Conservation (phyloP, 73 alveolate species). For the Uronychia binucleata region DNA sequence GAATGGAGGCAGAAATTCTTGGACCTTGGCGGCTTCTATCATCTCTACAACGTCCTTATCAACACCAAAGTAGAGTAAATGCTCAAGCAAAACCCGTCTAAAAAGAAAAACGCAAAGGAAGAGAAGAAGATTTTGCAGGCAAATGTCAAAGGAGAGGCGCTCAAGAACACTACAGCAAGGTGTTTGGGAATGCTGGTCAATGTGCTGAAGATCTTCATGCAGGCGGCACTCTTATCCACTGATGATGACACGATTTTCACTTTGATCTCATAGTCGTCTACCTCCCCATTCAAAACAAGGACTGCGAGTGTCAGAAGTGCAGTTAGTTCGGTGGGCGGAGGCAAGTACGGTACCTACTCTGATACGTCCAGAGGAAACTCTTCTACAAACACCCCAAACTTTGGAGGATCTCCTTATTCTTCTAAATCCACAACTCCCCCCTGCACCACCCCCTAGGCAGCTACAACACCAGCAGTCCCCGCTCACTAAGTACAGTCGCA, state of each 20-base stretch:
- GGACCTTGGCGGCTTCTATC: conserved; percentile 64
- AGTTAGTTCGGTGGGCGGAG: conserved; percentile 9
- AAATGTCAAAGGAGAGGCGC: background rate
- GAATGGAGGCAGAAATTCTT: conserved; percentile 70
- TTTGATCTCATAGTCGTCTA: conserved; percentile 54
- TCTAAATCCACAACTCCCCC: conserved; percentile 50
- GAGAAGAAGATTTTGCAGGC: background rate
- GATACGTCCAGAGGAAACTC: conserved; percentile 52
- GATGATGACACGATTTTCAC: conserved; percentile 57
- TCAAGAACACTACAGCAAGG: conserved; percentile 31
- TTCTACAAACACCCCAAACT: conserved; percentile 54
- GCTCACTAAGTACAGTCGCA: background rate
- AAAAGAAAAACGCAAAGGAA: conserved; percentile 15
- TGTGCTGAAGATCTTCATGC: conserved; percentile 48
- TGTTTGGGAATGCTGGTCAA: conserved; percentile 43
- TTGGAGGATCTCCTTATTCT: conserved; percentile 35
- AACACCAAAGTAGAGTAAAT: conserved; percentile 29
- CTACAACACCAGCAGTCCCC: background rate
- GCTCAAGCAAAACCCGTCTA: conserved; percentile 7
- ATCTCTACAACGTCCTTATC: conserved; percentile 43
- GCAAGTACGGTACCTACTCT: conserved; percentile 22
- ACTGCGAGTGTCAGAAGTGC: conserved; percentile 29
- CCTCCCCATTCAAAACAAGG: conserved; percentile 55
- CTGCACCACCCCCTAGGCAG: conserved; percentile 36
- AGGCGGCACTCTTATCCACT: conserved; percentile 51